Percentiles rank a stretch among this genome's conserved stretches.
phyloP scores from a whole-genome alignment of 169 alveolate genomes.

The Babesia divergens region DNA sequence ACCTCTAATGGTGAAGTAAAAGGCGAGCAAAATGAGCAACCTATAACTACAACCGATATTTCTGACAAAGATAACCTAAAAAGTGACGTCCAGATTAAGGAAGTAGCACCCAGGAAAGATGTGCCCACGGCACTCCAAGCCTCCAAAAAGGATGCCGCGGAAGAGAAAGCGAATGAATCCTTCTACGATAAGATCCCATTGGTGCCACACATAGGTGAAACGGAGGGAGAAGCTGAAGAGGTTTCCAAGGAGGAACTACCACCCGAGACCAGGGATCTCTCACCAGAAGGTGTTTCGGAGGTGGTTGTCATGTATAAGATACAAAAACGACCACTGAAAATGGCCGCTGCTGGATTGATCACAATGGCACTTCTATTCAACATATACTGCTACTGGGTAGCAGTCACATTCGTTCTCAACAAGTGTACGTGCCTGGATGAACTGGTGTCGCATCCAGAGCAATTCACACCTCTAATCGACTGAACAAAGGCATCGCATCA shows the following conservation, averaged over 20 bases:
- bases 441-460: constrained; percentile 58
- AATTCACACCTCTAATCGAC: constrained; percentile 63
- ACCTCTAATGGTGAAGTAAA: too few species aligned
- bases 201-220: constrained; percentile 64
- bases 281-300: constrained; percentile 60
- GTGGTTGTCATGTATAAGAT: constrained; percentile 62
- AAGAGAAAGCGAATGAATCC: not conserved
- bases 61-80: too few species aligned
- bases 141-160: not conserved
- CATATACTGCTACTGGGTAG: constrained; percentile 65
- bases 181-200: constrained; percentile 56
- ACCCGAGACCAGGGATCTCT: constrained; percentile 59
- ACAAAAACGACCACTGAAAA: constrained; percentile 61
- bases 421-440: constrained; percentile 65
- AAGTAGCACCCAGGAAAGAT: not conserved
- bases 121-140: not conserved
- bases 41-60: too few species aligned
- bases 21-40: too few species aligned
- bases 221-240: constrained; percentile 70
- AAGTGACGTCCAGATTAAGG: not conserved
- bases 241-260: constrained; percentile 66
- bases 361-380: constrained; percentile 39
- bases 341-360: constrained; percentile 54
- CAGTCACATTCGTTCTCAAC: constrained; percentile 55
- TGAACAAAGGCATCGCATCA: constrained; percentile 1